A percentile compares a stretch with the other conserved stretches of the same genome.
Conservation (phyloP, 2,329 filamentous ascomycete genomes). For the Fusarium musae region DNA sequence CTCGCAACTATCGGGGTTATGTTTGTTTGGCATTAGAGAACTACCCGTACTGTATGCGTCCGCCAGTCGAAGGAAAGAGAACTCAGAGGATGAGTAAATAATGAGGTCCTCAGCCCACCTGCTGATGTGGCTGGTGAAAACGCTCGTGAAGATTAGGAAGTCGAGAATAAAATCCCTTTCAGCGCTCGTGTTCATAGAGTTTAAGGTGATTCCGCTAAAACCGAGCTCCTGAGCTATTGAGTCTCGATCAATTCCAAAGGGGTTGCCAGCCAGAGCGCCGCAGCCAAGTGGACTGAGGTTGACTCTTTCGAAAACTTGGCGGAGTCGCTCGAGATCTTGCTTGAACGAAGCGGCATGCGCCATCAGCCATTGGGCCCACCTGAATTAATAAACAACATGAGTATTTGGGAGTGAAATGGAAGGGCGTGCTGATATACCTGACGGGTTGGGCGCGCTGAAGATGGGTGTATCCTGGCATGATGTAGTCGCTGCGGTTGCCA, state of each 20-base stretch:
- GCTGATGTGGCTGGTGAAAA: not conserved
- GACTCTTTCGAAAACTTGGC: not conserved
- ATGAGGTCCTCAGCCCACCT: not conserved
- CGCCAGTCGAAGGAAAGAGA: not conserved
- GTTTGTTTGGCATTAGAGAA: not conserved
- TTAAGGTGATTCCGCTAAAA: not conserved
- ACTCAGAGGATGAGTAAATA: not conserved
- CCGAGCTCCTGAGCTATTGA: not conserved
- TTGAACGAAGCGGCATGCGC: not conserved
- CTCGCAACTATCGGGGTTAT: not conserved
- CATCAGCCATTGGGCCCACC: not conserved
- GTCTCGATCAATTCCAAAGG: not conserved
- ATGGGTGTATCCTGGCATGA: not conserved
- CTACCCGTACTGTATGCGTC: not conserved
- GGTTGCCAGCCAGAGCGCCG: not conserved
- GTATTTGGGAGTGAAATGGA: not conserved
- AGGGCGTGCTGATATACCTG: not conserved
- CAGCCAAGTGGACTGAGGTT: not conserved
- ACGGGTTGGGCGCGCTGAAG: not conserved
- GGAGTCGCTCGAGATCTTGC: not conserved
- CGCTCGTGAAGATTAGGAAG: not conserved
- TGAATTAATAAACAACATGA: not conserved
- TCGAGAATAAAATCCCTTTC: not conserved
- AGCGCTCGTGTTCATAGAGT: not conserved
- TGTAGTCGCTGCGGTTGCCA: not conserved